Conservation (phyloP, 345 rosid species). For the Gossypium stocksii region DNA sequence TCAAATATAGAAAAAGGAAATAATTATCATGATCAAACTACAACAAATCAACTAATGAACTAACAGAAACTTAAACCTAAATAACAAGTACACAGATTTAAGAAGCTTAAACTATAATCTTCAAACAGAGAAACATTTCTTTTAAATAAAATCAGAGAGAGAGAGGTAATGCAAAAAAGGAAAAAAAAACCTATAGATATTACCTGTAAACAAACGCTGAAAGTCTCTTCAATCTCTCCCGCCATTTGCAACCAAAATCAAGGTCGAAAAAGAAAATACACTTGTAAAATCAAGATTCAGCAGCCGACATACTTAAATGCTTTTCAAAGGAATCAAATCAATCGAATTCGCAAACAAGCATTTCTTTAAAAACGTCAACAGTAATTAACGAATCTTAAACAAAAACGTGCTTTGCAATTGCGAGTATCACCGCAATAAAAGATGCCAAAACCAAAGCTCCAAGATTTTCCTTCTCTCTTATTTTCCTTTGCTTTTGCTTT, state of each 20-base stretch:
- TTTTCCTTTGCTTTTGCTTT: no score
- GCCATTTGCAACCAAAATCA: conserved; percentile 42
- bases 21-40: neutral
- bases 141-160: neutral
- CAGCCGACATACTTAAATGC: neutral
- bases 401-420: conserved; percentile 5
- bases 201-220: conserved; percentile 58
- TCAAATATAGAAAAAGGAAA: neutral
- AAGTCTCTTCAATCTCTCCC: conserved; percentile 65
- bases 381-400: conserved; percentile 5
- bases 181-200: no score
- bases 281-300: neutral
- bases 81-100: neutral
- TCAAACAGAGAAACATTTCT: neutral
- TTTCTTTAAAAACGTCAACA: neutral
- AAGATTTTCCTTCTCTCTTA: neutral
- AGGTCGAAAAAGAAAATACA: neutral
- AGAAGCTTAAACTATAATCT: neutral
- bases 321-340: neutral
- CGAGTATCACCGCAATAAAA: neutral
- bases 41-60: neutral
- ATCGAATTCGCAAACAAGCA: neutral
- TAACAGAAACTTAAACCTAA: neutral
- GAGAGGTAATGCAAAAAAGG: neutral
- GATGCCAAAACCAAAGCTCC: neutral